Evolutionary conservation across 2,329 filamentous ascomycete genomes (phyloP), one percentile per base, ranked within the genome.

Genomic region (Coniella lustricola): DNA sequence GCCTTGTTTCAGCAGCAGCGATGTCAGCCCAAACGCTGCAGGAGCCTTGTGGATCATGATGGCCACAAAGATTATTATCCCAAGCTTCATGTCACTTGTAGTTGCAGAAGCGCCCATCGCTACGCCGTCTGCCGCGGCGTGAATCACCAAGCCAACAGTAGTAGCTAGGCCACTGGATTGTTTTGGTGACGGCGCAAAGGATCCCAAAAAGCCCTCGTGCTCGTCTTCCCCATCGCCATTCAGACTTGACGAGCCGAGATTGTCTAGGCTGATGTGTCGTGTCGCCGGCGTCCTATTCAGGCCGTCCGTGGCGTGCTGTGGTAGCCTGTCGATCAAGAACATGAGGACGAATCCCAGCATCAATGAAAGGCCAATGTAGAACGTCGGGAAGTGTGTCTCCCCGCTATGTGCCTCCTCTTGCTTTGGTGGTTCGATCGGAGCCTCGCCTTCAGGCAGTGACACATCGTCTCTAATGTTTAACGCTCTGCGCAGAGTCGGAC

Each of bases 21-120:
- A 90, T 0, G 91, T 97, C 41, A 98, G 71, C 0, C 93, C 93
- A 69, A 98, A 98, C 0, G 93, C 90, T 1, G 93, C 93, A 0
- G 90, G 91, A 1, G 90, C 91, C 69, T 97, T 98, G 67, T 98
- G 93, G 5, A 97, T 81, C 87, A 98, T 94, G 57, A 98, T 93
- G 10, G 93, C 93, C 35, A 95, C 68, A 65, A 98, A 98, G 34
- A 98, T 89, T 58, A 98, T 87, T 52, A 97, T 81, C 32, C 87
- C 89, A 10, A 98, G 71, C 50, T 85, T 84, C 53, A 81, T 81
- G 57, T 88, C 83, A 2, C 81, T 74, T 3, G 82, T 79, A 3
- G 87, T 84, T 3, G 85, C 87, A 0, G 90, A 95, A 20, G 93
- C 93, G 18, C 93, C 93, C 68, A 98, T 83, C 2, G 93, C 93